Percentiles rank a stretch among this genome's conserved stretches.
Evolutionary conservation across 768 basidiomycete genomes (phyloP).

Genomic region (Serendipita vermifera): DNA sequence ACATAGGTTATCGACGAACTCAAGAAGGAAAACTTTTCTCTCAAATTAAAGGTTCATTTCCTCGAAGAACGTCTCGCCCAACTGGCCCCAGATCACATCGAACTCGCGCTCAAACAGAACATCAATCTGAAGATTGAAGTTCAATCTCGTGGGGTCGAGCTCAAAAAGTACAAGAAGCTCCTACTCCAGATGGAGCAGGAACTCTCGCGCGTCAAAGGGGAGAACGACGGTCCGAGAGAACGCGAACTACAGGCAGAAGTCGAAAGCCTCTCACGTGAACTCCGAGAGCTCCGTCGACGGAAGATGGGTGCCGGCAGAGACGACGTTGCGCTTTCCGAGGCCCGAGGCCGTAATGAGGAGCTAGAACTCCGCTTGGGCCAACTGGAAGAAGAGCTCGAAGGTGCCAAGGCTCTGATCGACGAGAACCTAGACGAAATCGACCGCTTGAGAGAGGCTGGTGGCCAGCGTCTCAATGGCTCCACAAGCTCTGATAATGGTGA

Average conservation of each 20-base stretch:
- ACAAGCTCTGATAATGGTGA: constrained; percentile 31
- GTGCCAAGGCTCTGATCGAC: constrained; percentile 51
- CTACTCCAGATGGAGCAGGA: constrained; percentile 74
- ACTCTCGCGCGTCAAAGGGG: constrained; percentile 52
- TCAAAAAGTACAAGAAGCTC: constrained; percentile 85
- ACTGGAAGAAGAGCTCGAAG: constrained; percentile 48
- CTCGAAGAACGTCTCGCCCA: constrained; percentile 85
- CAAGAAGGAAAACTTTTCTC: constrained; percentile 94
- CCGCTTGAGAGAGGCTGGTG: constrained; percentile 53
- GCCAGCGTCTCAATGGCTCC: constrained; percentile 31
- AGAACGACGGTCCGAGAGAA: constrained; percentile 39
- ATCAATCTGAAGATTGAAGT: constrained; percentile 88
- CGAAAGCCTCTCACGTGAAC: constrained; percentile 57
- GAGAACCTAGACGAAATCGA: constrained; percentile 81
- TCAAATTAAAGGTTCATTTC: constrained; percentile 92
- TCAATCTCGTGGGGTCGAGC: constrained; percentile 75
- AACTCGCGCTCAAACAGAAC: constrained; percentile 83
- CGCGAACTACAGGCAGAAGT: constrained; percentile 62
- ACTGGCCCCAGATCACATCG: constrained; percentile 83
- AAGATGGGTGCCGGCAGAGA: constrained; percentile 28
- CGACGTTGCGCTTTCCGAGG: constrained; percentile 41
- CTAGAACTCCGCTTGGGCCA: constrained; percentile 32
- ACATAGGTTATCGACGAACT: constrained; percentile 81
- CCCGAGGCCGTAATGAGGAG: constrained; percentile 49
- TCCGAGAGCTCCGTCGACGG: constrained; percentile 51